Evolutionary conservation across 805 yeast species (phyloP).

Genomic region (Schwanniomyces polymorphus): DNA sequence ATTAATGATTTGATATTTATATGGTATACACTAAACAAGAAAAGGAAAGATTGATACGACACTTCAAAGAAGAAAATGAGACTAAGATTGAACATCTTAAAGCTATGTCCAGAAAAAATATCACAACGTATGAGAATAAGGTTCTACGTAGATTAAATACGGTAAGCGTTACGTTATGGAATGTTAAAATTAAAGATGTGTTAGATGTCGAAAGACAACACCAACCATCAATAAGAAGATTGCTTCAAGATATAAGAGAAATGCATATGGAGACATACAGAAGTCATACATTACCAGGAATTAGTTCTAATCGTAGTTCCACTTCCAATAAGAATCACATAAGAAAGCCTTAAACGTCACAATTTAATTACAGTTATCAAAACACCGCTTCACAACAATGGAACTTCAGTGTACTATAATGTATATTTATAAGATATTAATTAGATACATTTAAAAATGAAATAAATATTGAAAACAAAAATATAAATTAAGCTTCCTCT

Average conservation of each 20-base stretch:
- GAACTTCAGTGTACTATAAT: neutral
- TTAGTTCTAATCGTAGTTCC: neutral
- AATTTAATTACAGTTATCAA: no score
- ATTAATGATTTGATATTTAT: no score
- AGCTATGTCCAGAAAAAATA: conserved; percentile 18
- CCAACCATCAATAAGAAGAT: conserved; percentile 25
- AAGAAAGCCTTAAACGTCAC: neutral
- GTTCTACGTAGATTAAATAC: conserved; percentile 44
- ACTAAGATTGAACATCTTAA: conserved; percentile 22
- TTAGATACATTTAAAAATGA: neutral
- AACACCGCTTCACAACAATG: no score
- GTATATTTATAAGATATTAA: neutral
- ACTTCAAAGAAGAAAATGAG: conserved; percentile 21
- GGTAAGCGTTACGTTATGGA: conserved; percentile 51
- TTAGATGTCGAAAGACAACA: conserved; percentile 46
- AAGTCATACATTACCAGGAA: neutral
- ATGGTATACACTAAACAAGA: conserved; percentile 29
- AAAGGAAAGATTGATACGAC: conserved; percentile 34
- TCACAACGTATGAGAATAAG: conserved; percentile 31
- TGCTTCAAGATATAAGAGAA: conserved; percentile 23
- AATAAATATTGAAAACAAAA: neutral
- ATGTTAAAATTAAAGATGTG: conserved; percentile 45
- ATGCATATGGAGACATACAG: conserved; percentile 2
- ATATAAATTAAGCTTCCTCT: conserved; percentile 54
- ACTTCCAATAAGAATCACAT: neutral